Percentiles rank a stretch among this genome's conserved stretches.
Evolutionary conservation across 2,329 filamentous ascomycete species (phyloP).

Genomic region (Metarhizium sp.): DNA sequence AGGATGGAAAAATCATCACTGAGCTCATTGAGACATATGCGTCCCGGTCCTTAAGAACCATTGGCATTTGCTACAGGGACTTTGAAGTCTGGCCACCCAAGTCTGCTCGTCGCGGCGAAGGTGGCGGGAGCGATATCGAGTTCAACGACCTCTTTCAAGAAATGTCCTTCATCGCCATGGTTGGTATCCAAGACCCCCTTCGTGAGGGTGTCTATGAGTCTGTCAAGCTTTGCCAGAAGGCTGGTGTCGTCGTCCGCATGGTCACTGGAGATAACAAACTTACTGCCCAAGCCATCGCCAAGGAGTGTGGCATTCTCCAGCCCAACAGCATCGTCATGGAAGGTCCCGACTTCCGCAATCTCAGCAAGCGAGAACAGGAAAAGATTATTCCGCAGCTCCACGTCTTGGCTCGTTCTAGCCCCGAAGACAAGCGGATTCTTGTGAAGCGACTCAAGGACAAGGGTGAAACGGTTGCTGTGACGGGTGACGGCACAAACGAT

Average conservation of each 20-base stretch:
- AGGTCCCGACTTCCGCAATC: constrained; percentile 67
- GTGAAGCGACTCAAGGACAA: constrained; percentile 63
- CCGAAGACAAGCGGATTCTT: constrained; percentile 67
- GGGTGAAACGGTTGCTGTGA: constrained; percentile 72
- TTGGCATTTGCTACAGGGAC: constrained; percentile 75
- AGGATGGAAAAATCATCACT: constrained; percentile 49
- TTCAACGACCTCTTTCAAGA: constrained; percentile 59
- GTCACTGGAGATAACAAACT: constrained; percentile 76
- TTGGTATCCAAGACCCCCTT: constrained; percentile 75
- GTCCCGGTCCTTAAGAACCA: constrained; percentile 70
- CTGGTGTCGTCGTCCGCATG: constrained; percentile 75
- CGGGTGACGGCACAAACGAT: constrained; percentile 77
- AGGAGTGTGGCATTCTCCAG: constrained; percentile 67
- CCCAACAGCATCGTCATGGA: constrained; percentile 64
- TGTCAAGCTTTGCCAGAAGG: constrained; percentile 62
- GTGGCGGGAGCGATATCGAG: constrained; percentile 48
- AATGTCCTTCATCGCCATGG: constrained; percentile 60
- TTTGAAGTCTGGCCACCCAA: constrained; percentile 78
- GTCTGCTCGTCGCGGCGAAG: constrained; percentile 43
- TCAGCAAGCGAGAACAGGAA: constrained; percentile 55
- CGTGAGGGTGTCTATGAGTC: constrained; percentile 66
- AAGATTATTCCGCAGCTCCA: constrained; percentile 60
- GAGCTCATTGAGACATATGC: constrained; percentile 70
- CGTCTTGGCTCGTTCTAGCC: constrained; percentile 65
- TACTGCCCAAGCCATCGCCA: constrained; percentile 70